Percentiles rank a stretch among this genome's conserved stretches.
Conservation (phyloP, 805 yeast species). For the Lipomyces anomalus region DNA sequence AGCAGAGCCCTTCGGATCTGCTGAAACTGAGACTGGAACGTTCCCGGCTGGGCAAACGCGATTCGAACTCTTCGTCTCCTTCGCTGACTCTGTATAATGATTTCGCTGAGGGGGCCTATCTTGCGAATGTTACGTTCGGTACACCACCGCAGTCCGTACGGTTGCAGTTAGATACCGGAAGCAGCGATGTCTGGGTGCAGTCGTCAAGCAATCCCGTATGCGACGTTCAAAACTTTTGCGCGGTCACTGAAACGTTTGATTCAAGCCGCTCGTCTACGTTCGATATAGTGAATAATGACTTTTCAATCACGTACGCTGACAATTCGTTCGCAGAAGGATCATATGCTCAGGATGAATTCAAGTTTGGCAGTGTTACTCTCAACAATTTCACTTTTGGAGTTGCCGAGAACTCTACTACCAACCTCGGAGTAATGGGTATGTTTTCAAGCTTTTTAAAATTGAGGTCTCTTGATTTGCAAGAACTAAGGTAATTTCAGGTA, state of each 20-base stretch:
- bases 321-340: constrained; percentile 44
- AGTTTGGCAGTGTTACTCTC: constrained; percentile 45
- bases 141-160: constrained; percentile 48
- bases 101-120: constrained; percentile 27
- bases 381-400: constrained; percentile 61
- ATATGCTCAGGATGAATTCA: constrained; percentile 60
- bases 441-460: no score
- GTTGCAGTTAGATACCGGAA: constrained; percentile 65
- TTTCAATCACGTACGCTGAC: constrained; percentile 41
- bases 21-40: no score
- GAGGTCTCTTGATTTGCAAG: no score
- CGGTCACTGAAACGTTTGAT: constrained; percentile 6
- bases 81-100: constrained; percentile 26
- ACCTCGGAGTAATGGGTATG: constrained; percentile 45
- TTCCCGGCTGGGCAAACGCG: no score
- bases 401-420: constrained; percentile 58
- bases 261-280: background rate
- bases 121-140: constrained; percentile 42
- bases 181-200: constrained; percentile 62
- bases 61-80: no score
- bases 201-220: constrained; percentile 6
- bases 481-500: no score
- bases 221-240: constrained; percentile 5
- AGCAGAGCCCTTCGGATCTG: no score
- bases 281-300: constrained; percentile 11